Base-by-base conservation (phyloP, 2,329 filamentous ascomycete species). In the Penicillium sp. region DNA sequence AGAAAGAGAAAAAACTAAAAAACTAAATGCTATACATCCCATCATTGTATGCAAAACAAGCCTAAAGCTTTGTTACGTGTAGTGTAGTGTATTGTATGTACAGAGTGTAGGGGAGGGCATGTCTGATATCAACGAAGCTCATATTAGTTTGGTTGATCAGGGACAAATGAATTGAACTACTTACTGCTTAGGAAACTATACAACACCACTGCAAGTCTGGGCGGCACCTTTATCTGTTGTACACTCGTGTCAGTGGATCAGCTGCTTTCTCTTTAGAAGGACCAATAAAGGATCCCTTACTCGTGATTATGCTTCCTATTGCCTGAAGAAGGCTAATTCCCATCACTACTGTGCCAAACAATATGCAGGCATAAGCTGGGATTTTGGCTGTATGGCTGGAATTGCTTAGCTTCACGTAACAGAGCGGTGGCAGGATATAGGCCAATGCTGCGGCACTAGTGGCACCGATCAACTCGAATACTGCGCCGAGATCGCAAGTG, bases 401-500 rank as follows among this genome's bases (percentile, higher is more conserved):
- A 57, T 86, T 91, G 63, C 90, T 93, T 59, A 99, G 79, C 76
- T 95, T 96, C 68, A 99, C 89, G 72, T 94, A 99, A 74, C 94
- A 99, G 56, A 97, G 77, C 24, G 94, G 94, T 60, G 94, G 94
- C 59, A 99, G 77, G 49, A 99, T 96, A 70, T 97, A 99, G 0
- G 94, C 94, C 71, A 99, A 81, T 6, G 91, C 91, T 65, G 92
- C 94, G 3, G 94, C 94, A 69, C 90, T 95, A 35, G 94, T 99
- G 6, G 94, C 91, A 60, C 94, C 94, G 57, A 99, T 94, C 18
- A 99, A 80, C 77, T 99, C 94, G 68, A 99, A 97, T 1, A 99
- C 93, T 46, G 90, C 84, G 52, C 94, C 94, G 3, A 99, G 80
- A 70, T 99, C 94, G 74, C 94, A 97, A 0, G 92, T 97, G 59